Evolutionary conservation across 192 early-diverging fungal genomes (phyloP).

Genomic region (Backusella morwellensis): DNA sequence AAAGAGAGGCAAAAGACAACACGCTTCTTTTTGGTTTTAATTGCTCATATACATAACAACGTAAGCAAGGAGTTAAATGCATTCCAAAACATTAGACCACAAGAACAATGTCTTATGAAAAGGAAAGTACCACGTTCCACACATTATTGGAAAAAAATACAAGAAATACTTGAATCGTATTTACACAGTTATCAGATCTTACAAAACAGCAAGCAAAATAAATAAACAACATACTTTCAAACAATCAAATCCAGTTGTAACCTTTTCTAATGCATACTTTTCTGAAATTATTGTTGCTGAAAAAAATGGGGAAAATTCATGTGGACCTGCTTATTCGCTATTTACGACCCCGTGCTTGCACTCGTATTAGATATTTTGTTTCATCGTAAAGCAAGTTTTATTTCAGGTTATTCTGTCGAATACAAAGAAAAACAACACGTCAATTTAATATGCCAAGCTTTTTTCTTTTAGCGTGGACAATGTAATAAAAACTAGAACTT

Average conservation of each 20-base stretch:
- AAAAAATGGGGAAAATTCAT: not conserved
- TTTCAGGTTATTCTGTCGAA: not conserved
- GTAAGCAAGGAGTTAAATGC: not conserved
- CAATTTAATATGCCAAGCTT: not conserved
- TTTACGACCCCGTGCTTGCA: not conserved
- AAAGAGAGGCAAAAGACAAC: not conserved
- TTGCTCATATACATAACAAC: not conserved
- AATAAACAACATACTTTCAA: not conserved
- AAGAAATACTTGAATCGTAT: not conserved
- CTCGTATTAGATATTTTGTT: not conserved
- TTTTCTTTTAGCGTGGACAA: not conserved
- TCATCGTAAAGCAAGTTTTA: not conserved
- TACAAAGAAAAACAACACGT: not conserved
- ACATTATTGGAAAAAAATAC: not conserved
- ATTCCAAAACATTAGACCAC: not conserved
- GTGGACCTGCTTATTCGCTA: not conserved
- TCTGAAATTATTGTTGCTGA: not conserved
- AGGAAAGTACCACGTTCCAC: not conserved
- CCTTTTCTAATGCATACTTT: not conserved
- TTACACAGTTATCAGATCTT: not conserved
- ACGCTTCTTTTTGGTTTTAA: not conserved
- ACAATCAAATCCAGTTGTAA: not conserved
- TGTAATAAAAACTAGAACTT: not conserved
- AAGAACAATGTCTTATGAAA: constrained; percentile 8
- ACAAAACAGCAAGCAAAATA: not conserved